phyloP scores from a whole-genome alignment of 139 green algal genomes.

The Mychonastes homosphaera region DNA sequence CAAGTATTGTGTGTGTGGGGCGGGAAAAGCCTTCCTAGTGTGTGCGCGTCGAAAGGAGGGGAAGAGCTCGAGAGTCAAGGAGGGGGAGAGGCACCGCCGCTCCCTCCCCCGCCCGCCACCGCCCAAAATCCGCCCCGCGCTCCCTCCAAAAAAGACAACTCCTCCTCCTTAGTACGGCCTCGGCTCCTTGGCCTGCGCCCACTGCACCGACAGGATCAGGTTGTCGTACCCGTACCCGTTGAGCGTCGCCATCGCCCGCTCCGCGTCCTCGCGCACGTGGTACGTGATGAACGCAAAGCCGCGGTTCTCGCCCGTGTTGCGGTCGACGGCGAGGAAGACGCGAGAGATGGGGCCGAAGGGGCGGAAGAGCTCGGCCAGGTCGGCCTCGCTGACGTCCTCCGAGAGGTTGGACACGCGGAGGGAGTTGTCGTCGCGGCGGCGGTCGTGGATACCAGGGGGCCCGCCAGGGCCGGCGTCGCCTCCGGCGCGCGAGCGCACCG shows the following conservation, averaged over 20 bases:
- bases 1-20: no score
- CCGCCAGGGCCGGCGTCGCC: conserved; percentile 11
- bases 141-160: no score
- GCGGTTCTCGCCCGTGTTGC: conserved; percentile 79
- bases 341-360: conserved; percentile 86
- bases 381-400: conserved; percentile 86
- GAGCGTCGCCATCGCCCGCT: conserved; percentile 81
- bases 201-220: conserved; percentile 93
- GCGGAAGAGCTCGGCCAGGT: conserved; percentile 88
- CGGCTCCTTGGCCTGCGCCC: conserved; percentile 71
- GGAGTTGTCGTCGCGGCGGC: conserved; percentile 83
- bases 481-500: conserved; percentile 34
- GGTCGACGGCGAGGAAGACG: conserved; percentile 92
- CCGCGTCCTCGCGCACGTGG: conserved; percentile 72
- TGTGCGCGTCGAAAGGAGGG: no score
- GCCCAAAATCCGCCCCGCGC: no score
- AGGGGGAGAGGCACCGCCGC: no score
- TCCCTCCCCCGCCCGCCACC: no score
- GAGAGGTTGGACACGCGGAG: conserved; percentile 95
- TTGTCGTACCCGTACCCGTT: conserved; percentile 97
- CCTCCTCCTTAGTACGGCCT: no score
- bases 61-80: no score
- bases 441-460: no score
- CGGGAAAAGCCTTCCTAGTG: no score
- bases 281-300: conserved; percentile 99